A percentile compares a stretch with the other conserved stretches of the same genome.
These are phyloP conservation scores for Mollisiaceae sp. DNA, from an alignment of 2,329 filamentous ascomycete genomes.

Conservation along the genomic window DNA sequence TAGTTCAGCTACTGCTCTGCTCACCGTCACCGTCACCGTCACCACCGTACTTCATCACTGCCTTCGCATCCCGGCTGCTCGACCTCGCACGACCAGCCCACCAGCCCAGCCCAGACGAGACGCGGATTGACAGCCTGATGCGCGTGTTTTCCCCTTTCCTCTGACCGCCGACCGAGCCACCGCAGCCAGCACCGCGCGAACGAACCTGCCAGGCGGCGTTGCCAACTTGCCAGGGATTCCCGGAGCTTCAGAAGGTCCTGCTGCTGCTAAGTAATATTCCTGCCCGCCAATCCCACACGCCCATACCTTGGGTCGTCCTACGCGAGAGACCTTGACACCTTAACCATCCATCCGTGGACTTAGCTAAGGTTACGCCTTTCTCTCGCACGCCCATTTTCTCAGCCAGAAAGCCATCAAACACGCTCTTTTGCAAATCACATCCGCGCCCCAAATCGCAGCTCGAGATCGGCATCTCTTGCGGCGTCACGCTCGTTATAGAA, in stretches of 20 bases:
- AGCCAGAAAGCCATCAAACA: constrained; percentile 33
- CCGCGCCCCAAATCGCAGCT: constrained; percentile 25
- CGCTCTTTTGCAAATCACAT: constrained; percentile 34
- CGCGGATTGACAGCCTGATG: constrained; percentile 1
- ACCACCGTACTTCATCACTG: not conserved
- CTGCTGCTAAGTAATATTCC: constrained; percentile 28
- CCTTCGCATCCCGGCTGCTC: not conserved
- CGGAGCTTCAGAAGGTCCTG: constrained; percentile 14
- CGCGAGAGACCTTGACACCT: constrained; percentile 27
- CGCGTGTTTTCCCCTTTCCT: not conserved
- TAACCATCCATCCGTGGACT: constrained; percentile 16
- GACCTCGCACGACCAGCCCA: not conserved
- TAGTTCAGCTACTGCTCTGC: not conserved
- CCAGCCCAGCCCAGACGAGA: not conserved
- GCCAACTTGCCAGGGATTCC: constrained; percentile 15
- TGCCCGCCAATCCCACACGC: constrained; percentile 29
- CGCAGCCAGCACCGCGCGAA: constrained; percentile 1
- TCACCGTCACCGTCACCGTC: not conserved
- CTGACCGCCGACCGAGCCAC: constrained; percentile 17
- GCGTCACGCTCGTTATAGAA: constrained; percentile 41
- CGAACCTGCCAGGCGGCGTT: not conserved
- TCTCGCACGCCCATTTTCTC: constrained; percentile 22
- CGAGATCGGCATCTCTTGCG: constrained; percentile 34
- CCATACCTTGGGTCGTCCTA: constrained; percentile 22
- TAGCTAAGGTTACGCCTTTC: constrained; percentile 19